phyloP scores from a whole-genome alignment of 2,329 filamentous ascomycete species.

The Fonsecaea erecta region DNA sequence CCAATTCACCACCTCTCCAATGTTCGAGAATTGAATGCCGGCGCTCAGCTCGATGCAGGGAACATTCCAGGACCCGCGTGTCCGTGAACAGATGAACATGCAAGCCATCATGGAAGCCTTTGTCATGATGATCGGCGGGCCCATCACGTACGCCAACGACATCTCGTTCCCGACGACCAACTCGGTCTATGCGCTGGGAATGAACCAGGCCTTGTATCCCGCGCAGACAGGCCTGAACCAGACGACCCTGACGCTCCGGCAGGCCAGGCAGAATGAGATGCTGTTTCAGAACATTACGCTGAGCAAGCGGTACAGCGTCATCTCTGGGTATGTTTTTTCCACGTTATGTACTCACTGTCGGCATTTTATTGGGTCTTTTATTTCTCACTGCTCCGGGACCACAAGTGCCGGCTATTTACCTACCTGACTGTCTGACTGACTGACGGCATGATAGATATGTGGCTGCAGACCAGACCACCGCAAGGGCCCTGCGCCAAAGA shows the following conservation, averaged over 20 bases:
- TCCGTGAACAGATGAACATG: constrained; percentile 27
- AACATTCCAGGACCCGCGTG: not conserved
- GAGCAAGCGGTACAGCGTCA: constrained; percentile 22
- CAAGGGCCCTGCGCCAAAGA: not conserved
- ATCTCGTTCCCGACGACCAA: constrained; percentile 10
- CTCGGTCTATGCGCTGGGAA: constrained; percentile 16
- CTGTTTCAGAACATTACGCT: constrained; percentile 30
- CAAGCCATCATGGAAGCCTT: constrained; percentile 28
- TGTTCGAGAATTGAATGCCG: constrained; percentile 23
- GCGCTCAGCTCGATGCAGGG: constrained; percentile 15
- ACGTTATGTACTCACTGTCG: not conserved
- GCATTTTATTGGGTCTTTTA: not conserved
- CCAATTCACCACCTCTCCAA: constrained; percentile 10
- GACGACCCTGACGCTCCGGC: constrained; percentile 10
- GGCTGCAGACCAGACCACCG: not conserved
- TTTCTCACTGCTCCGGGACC: not conserved
- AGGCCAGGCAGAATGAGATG: constrained; percentile 15
- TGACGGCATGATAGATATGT: not conserved
- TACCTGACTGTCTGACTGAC: no score
- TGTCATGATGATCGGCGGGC: constrained; percentile 25
- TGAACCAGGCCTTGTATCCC: constrained; percentile 22
- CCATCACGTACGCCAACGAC: constrained; percentile 10
- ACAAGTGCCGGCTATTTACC: no score
- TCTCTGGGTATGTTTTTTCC: constrained; percentile 17
- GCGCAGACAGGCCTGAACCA: constrained; percentile 11